phyloP scores from a whole-genome alignment of 1,284 basidiomycete genomes.

The Trichosporon asahii region DNA sequence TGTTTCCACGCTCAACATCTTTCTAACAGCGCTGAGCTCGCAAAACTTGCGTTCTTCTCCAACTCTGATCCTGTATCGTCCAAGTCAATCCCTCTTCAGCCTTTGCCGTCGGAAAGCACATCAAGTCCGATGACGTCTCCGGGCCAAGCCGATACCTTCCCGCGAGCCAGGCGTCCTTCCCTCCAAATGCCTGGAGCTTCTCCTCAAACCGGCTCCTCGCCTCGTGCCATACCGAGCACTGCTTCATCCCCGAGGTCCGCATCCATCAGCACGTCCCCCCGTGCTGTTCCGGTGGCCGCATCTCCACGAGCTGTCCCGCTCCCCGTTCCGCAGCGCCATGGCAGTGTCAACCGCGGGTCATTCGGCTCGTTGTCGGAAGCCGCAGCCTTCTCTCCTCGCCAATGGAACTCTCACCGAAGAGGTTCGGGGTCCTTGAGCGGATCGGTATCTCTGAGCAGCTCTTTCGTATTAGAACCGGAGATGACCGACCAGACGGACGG shows the following conservation, averaged over 20 bases:
- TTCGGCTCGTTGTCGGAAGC: slow-evolving; percentile 26
- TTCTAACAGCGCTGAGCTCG: background rate
- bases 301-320: slow-evolving; percentile 27
- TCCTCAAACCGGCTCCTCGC: background rate
- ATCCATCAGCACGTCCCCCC: slow-evolving; percentile 13
- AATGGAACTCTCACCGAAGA: background rate
- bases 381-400: slow-evolving; percentile 15
- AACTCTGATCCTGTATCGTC: no score
- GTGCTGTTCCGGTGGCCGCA: slow-evolving; percentile 18
- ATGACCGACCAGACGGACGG: slow-evolving; percentile 21
- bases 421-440: slow-evolving; percentile 3
- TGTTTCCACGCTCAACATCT: background rate
- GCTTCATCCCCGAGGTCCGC: slow-evolving; percentile 1
- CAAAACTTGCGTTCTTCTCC: background rate
- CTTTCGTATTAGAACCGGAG: slow-evolving; percentile 19
- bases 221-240: background rate
- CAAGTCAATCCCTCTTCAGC: background rate
- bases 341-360: slow-evolving; percentile 23
- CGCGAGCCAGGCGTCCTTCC: slow-evolving; percentile 18
- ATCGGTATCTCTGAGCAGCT: slow-evolving; percentile 20
- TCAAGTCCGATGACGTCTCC: background rate
- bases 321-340: slow-evolving; percentile 33
- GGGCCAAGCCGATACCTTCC: background rate
- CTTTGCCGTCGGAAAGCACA: background rate
- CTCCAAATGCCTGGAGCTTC: slow-evolving; percentile 17